These are phyloP conservation scores for Gelatoporia subvermispora DNA, from an alignment of 768 basidiomycete genomes.

Conservation along the genomic window DNA sequence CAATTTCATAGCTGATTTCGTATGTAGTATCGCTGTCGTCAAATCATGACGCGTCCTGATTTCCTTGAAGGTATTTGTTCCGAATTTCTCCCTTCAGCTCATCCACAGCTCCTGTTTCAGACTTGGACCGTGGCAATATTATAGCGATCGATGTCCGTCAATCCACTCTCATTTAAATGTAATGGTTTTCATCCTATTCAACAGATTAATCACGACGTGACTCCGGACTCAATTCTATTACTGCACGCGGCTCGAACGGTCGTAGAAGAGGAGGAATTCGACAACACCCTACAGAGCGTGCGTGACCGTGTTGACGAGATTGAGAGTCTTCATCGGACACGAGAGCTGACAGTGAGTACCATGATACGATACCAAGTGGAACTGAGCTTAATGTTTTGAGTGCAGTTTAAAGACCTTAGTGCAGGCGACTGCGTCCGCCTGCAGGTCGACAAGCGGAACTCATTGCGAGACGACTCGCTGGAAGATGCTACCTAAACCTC, in stretches of 20 bases:
- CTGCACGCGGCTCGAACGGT: conserved; percentile 70
- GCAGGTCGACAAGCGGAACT: conserved; percentile 53
- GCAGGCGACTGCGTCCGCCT: conserved; percentile 39
- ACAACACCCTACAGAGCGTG: conserved; percentile 69
- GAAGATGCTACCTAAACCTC: background rate
- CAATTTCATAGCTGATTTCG: conserved; percentile 1
- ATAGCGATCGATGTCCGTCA: conserved; percentile 70
- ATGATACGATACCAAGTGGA: background rate
- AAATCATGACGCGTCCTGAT: conserved; percentile 82
- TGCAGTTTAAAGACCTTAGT: conserved; percentile 38
- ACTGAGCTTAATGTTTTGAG: background rate
- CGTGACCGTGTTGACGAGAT: conserved; percentile 80
- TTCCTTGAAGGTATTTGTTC: conserved; percentile 62
- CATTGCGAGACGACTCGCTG: conserved; percentile 22
- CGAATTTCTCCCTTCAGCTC: background rate
- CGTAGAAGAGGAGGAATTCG: conserved; percentile 70
- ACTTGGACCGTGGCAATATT: conserved; percentile 65
- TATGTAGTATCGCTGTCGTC: conserved; percentile 59
- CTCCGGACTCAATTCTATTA: conserved; percentile 75
- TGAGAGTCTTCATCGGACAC: conserved; percentile 75
- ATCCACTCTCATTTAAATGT: background rate
- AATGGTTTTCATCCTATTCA: background rate
- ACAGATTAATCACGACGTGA: conserved; percentile 69
- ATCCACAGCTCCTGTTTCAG: conserved; percentile 24
- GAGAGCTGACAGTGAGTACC: conserved; percentile 63